phyloP scores from a whole-genome alignment of 176 grass and related monocot species.

The Canna indica region DNA sequence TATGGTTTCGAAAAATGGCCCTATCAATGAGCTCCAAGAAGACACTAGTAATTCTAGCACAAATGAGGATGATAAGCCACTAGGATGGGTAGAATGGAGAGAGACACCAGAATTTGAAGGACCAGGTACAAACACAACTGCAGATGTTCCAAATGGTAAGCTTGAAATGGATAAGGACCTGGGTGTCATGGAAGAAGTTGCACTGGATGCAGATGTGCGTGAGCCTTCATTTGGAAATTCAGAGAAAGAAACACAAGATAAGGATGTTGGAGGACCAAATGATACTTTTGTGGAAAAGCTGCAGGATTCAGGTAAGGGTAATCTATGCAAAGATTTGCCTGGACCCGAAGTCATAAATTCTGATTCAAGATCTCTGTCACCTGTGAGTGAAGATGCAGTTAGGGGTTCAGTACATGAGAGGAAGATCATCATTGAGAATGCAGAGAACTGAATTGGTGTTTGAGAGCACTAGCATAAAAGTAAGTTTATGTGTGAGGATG shows the following conservation, averaged over 20 bases:
- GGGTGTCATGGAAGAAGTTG: background rate
- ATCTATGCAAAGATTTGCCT: background rate
- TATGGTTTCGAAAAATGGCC: constrained; percentile 4
- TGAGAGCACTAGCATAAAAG: background rate
- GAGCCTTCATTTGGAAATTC: background rate
- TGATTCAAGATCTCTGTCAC: background rate
- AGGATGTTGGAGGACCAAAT: background rate
- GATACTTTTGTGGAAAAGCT: background rate
- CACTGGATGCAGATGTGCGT: background rate
- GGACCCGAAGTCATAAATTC: background rate
- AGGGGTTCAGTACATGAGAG: no score
- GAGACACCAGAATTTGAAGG: background rate
- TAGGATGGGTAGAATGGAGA: constrained; percentile 17
- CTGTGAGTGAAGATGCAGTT: background rate
- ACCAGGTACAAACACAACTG: background rate
- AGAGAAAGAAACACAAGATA: background rate
- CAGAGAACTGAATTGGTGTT: background rate
- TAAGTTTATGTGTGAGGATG: background rate
- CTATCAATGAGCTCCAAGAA: constrained; percentile 2
- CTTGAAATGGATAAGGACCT: background rate
- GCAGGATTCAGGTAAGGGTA: background rate
- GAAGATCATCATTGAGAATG: no score
- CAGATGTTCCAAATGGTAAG: constrained; percentile 1
- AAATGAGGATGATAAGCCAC: constrained; percentile 8
- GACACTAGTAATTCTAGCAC: background rate